These are phyloP conservation scores for Proliferodiscus dingleyae DNA, from an alignment of 2,329 filamentous ascomycete genomes.

Conservation along the genomic window DNA sequence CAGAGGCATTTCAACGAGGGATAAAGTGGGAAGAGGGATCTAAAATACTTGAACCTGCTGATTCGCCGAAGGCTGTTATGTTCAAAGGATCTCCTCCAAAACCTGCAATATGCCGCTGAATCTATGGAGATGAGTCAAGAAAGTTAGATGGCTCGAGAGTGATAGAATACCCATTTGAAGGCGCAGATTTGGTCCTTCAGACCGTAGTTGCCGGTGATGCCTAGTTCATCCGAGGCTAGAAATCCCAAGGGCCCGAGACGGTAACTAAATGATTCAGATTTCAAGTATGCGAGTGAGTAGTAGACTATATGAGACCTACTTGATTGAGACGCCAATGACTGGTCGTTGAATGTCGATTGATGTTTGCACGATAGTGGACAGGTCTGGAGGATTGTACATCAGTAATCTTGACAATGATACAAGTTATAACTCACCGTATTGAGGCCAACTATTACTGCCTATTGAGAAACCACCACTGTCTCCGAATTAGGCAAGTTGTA, in stretches of 20 bases:
- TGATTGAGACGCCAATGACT: slow-evolving; percentile 19
- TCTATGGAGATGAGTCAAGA: background rate
- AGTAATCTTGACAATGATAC: background rate
- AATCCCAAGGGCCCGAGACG: slow-evolving; percentile 18
- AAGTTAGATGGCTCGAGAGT: background rate
- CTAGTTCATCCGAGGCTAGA: slow-evolving; percentile 13
- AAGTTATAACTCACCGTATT: slow-evolving; percentile 13
- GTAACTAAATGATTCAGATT: too few species aligned
- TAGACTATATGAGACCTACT: too few species aligned
- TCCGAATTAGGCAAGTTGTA: background rate
- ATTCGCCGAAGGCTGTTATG: slow-evolving; percentile 38
- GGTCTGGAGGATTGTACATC: slow-evolving; percentile 5
- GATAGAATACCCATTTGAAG: slow-evolving; percentile 26
- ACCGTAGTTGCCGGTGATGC: slow-evolving; percentile 12
- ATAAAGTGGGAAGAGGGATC: too few species aligned
- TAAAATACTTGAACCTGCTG: slow-evolving; percentile 18
- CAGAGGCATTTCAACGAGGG: too few species aligned
- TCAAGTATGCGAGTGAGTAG: too few species aligned
- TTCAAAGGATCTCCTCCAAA: slow-evolving; percentile 31
- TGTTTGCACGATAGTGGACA: slow-evolving; percentile 7
- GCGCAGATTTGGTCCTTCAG: slow-evolving; percentile 19
- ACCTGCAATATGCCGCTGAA: slow-evolving; percentile 25
- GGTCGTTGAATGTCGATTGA: slow-evolving; percentile 14
- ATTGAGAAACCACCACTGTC: slow-evolving; percentile 14
- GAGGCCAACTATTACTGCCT: slow-evolving; percentile 17